These are phyloP conservation scores for Exophiala bonariae DNA, from an alignment of 2,329 filamentous ascomycete species.

Conservation along the genomic window DNA sequence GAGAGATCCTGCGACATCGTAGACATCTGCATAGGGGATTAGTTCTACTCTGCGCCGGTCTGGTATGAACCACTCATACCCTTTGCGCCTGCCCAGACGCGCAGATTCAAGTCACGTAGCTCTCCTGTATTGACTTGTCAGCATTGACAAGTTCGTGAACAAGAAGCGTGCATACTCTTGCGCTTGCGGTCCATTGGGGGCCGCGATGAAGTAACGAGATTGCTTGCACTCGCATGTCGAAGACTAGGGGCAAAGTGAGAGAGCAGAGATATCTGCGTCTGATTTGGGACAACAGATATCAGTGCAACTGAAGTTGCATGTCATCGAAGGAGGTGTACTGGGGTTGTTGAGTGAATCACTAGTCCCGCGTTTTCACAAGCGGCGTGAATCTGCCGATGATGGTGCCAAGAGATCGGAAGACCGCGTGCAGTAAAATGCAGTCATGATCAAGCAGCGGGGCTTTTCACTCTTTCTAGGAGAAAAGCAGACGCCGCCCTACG, in stretches of 20 bases:
- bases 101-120: slow-evolving; percentile 82
- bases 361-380: too few species aligned
- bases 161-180: slow-evolving; percentile 42
- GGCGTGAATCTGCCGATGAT: not conserved
- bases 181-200: slow-evolving; percentile 48
- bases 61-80: slow-evolving; percentile 52
- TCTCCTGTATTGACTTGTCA: slow-evolving; percentile 63
- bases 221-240: slow-evolving; percentile 28
- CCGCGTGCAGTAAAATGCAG: too few species aligned
- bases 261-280: slow-evolving; percentile 15
- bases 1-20: slow-evolving; percentile 73
- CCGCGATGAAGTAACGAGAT: slow-evolving; percentile 25
- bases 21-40: slow-evolving; percentile 62
- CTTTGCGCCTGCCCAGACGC: slow-evolving; percentile 85
- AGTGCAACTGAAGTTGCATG: slow-evolving; percentile 7
- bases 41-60: not conserved
- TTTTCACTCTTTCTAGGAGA: too few species aligned
- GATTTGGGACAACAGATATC: slow-evolving; percentile 10
- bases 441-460: too few species aligned
- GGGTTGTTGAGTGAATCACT: too few species aligned
- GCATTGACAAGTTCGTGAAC: not conserved
- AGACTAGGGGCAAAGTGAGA: slow-evolving; percentile 8
- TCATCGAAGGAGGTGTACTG: too few species aligned
- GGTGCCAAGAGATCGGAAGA: too few species aligned
- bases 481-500: too few species aligned